These are phyloP conservation scores for Microbotryum violaceum DNA, from an alignment of 1,284 basidiomycete species.

Conservation along the genomic window DNA sequence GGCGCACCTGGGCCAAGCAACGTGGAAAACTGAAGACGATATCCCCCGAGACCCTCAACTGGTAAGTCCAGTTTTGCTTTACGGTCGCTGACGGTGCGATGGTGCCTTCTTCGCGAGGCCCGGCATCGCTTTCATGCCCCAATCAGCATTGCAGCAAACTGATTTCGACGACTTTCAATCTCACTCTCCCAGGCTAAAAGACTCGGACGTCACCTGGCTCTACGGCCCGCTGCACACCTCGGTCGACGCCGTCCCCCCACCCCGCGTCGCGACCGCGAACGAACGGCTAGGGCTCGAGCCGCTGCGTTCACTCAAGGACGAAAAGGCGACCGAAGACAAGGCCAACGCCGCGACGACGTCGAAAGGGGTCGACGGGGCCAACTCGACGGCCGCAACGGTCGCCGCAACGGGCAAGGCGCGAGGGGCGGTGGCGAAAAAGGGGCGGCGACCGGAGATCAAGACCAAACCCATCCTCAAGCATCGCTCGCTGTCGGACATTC, in stretches of 20 bases:
- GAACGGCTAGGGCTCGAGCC: constrained; percentile 50
- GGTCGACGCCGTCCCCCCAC: constrained; percentile 56
- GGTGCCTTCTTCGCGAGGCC: neutral
- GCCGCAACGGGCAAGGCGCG: constrained; percentile 38
- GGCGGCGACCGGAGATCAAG: constrained; percentile 14
- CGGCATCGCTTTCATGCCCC: neutral
- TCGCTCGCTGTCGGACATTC: constrained; percentile 82
- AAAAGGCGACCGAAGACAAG: constrained; percentile 24
- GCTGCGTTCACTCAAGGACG: constrained; percentile 24
- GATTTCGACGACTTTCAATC: neutral
- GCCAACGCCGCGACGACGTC: constrained; percentile 9
- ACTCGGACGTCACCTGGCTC: constrained; percentile 98
- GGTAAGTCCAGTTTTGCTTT: constrained; percentile 53
- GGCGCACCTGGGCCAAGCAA: constrained; percentile 99
- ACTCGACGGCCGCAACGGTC: constrained; percentile 40
- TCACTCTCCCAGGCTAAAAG: constrained; percentile 72
- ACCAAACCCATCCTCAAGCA: constrained; percentile 92
- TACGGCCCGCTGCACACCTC: constrained; percentile 95
- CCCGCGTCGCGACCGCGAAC: constrained; percentile 48
- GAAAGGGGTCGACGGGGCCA: constrained; percentile 36
- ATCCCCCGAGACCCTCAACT: constrained; percentile 94
- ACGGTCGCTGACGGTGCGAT: no score
- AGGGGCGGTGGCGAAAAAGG: neutral
- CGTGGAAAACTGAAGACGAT: constrained; percentile 92
- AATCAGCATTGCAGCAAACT: neutral